Evolutionary conservation across 345 rosid species (phyloP).

Genomic region (Limnanthes douglasii): DNA sequence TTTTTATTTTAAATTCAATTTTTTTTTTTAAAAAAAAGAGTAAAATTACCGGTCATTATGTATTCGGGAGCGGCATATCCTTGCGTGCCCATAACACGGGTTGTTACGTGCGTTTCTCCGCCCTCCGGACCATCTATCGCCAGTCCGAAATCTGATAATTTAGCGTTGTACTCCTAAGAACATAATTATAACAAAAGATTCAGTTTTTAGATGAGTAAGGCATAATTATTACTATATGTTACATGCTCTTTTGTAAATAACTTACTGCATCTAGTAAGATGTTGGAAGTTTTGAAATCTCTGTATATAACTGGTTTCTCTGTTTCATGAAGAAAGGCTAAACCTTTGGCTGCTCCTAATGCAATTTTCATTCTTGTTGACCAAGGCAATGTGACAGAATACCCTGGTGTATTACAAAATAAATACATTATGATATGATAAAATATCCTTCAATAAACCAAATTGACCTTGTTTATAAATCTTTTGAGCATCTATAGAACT

Average conservation of each 20-base stretch:
- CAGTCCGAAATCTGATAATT: constrained; percentile 37
- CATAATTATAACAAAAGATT: not conserved
- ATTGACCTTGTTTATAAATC: not conserved
- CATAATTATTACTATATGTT: not conserved
- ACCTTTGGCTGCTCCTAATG: constrained; percentile 69
- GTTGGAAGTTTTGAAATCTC: constrained; percentile 76
- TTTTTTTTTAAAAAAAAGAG: too few relatives aligned
- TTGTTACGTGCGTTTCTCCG: constrained; percentile 32
- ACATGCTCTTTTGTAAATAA: not conserved
- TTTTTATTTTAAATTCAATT: too few relatives aligned
- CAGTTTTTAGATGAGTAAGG: not conserved
- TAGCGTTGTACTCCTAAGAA: constrained; percentile 25
- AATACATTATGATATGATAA: not conserved
- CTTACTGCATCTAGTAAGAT: constrained; percentile 55
- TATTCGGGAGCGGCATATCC: constrained; percentile 49
- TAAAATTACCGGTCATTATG: constrained; percentile 28
- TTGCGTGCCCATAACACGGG: constrained; percentile 46
- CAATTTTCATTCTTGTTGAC: constrained; percentile 70
- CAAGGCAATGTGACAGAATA: constrained; percentile 41
- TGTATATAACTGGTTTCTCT: constrained; percentile 56
- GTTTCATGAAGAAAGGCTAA: constrained; percentile 63
- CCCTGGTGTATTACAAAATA: constrained; percentile 19
- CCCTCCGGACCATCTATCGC: constrained; percentile 53
- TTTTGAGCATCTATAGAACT: not conserved
- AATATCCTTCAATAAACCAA: too few relatives aligned